Evolutionary conservation across 73 alveolate species (phyloP), one percentile per base, ranked within the genome.

Genomic region (Effrenium voratum): DNA sequence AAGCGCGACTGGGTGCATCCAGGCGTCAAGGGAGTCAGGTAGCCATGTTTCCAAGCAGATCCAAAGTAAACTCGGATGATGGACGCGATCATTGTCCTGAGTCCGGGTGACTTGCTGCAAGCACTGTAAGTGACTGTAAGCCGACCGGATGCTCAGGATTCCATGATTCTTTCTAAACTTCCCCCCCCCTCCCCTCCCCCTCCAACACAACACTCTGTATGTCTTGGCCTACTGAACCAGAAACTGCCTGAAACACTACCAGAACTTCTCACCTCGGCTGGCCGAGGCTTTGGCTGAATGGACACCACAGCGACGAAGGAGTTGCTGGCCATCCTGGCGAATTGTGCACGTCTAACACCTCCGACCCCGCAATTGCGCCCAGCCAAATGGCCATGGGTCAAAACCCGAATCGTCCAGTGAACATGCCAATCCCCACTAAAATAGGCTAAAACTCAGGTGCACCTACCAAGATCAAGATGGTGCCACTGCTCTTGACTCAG

Each of bases 41-140:
- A 87, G 12, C 95, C 95, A 47, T 43, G 50, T 32, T 66, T 24
- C 95, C 95, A 87, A 1, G 72, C 95, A n/a, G n/a, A n/a, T 10
- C 95, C 95, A 40, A 87, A 87, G 85, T 87, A 87, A 40, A 87
- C 95, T 3, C 84, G 95, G 95, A 66, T 87, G 40, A 87, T 87
- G 85, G 85, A 87, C 38, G 95, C 95, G 26, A 87, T 87, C 95
- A 87, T 87, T 3, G 85, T 87, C 95, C 95, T 87, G 32, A 0
- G 28, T 57, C 28, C 72, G n/a, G 72, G 16, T 22, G 72, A 2
- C 30, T 55, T 12, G 68, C 68, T n/a, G n/a, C n/a, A n/a, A n/a
- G n/a, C n/a, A n/a, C n/a, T n/a, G n/a, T n/a, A n/a, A n/a, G n/a
- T n/a, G n/a, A n/a, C n/a, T n/a, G n/a, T n/a, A n/a, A n/a, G n/a